Evolutionary conservation across 129 eudicot genomes (phyloP).

Genomic region (Saposhnikovia divaricata): DNA sequence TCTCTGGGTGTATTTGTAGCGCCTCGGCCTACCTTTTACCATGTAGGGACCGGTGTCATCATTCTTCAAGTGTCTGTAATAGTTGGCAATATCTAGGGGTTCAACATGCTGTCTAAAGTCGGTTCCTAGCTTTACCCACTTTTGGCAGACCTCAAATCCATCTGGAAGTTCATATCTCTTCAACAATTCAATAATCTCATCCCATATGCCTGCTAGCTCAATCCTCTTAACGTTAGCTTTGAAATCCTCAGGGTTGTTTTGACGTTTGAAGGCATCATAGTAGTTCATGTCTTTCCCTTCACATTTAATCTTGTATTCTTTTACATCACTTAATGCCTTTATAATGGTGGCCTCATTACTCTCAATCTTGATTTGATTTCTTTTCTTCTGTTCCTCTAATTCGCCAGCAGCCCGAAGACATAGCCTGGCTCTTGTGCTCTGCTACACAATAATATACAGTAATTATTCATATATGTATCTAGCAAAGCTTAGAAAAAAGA

Average conservation of each 20-base stretch:
- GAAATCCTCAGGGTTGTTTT: slow-evolving; percentile 54
- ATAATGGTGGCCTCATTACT: slow-evolving; percentile 31
- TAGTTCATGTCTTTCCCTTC: slow-evolving; percentile 46
- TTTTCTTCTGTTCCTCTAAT: slow-evolving; percentile 54
- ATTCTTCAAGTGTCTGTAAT: slow-evolving; percentile 64
- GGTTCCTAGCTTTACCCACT: slow-evolving; percentile 77
- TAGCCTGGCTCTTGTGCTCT: slow-evolving; percentile 70
- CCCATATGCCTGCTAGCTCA: slow-evolving; percentile 91
- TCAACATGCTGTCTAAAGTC: slow-evolving; percentile 57
- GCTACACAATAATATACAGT: slow-evolving; percentile 4
- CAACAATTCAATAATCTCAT: slow-evolving; percentile 80
- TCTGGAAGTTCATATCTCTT: slow-evolving; percentile 89
- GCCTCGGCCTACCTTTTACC: slow-evolving; percentile 60
- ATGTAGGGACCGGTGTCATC: slow-evolving; percentile 87
- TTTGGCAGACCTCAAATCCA: slow-evolving; percentile 57
- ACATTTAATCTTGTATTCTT: slow-evolving; percentile 49
- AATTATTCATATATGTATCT: not conserved
- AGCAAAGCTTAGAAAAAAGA: not conserved
- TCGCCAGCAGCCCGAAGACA: slow-evolving; percentile 89
- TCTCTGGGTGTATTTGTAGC: slow-evolving; percentile 65
- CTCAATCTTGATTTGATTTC: slow-evolving; percentile 44
- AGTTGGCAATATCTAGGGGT: slow-evolving; percentile 88
- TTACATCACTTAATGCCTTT: slow-evolving; percentile 25
- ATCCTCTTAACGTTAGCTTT: slow-evolving; percentile 59
- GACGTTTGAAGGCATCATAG: slow-evolving; percentile 80